Conservation (phyloP, 2,329 filamentous ascomycete species). For the Ophiostoma quercus region DNA sequence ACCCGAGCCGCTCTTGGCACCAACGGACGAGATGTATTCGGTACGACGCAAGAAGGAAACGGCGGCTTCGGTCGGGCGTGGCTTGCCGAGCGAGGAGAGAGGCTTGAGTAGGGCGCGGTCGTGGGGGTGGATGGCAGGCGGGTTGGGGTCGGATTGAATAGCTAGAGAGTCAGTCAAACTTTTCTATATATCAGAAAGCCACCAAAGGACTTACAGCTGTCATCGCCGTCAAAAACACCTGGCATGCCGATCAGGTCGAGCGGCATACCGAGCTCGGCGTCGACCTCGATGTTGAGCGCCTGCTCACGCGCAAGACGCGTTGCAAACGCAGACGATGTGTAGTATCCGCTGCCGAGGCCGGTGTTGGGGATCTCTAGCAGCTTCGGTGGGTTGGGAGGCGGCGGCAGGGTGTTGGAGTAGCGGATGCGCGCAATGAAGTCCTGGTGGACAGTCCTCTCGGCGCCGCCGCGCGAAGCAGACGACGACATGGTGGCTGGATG, state of each 20-base stretch:
- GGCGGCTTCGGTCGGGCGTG: conserved; percentile 66
- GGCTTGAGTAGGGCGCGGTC: conserved; percentile 81
- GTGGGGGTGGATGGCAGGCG: conserved; percentile 69
- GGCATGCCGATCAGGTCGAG: conserved; percentile 93
- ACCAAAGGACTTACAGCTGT: conserved; percentile 62
- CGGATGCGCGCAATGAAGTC: conserved; percentile 96
- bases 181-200: neutral
- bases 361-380: conserved; percentile 95
- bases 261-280: conserved; percentile 96
- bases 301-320: conserved; percentile 85
- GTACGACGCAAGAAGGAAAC: conserved; percentile 94
- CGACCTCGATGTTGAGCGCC: conserved; percentile 90
- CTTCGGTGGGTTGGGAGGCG: conserved; percentile 90
- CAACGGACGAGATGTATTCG: conserved; percentile 77
- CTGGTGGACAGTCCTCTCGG: conserved; percentile 68
- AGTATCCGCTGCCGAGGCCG: conserved; percentile 77
- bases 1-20: conserved; percentile 40
- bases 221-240: conserved; percentile 89
- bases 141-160: conserved; percentile 71
- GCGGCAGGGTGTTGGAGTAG: conserved; percentile 92
- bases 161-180: conserved; percentile 44
- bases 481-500: conserved; percentile 36
- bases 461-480: conserved; percentile 37
- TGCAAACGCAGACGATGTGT: conserved; percentile 85
- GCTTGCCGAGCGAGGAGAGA: conserved; percentile 78